phyloP scores from a whole-genome alignment of 805 yeast genomes.

The Wickerhamiella parazyma region DNA sequence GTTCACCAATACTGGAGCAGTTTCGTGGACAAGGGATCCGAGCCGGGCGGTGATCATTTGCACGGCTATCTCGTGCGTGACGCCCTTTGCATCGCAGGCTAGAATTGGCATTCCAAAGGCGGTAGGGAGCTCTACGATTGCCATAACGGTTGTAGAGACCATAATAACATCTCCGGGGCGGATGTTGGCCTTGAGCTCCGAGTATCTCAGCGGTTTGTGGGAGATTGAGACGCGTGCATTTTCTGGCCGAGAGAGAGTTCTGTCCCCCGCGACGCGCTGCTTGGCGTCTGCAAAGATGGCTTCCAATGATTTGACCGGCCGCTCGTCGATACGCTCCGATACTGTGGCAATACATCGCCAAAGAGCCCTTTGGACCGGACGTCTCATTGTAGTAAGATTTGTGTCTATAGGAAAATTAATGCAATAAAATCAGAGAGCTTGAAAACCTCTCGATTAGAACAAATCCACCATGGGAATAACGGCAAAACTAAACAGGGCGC shows the following conservation, averaged over 20 bases:
- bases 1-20: background rate
- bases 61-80: background rate
- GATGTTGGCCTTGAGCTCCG: background rate
- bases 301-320: background rate
- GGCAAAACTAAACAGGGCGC: constrained; percentile 62
- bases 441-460: background rate
- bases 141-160: background rate
- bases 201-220: background rate
- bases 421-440: no score
- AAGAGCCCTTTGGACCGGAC: background rate
- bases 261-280: background rate
- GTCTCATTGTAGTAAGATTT: background rate
- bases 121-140: constrained; percentile 1
- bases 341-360: background rate
- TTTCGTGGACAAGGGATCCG: background rate
- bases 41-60: constrained; percentile 2
- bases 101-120: background rate
- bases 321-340: background rate
- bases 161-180: constrained; percentile 5
- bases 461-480: constrained; percentile 22
- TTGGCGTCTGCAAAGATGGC: background rate
- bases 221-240: background rate
- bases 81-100: constrained; percentile 6
- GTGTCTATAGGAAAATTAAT: no score
- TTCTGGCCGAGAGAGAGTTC: background rate